Conservation (phyloP, 768 basidiomycete species). For the Serendipita sp. region DNA sequence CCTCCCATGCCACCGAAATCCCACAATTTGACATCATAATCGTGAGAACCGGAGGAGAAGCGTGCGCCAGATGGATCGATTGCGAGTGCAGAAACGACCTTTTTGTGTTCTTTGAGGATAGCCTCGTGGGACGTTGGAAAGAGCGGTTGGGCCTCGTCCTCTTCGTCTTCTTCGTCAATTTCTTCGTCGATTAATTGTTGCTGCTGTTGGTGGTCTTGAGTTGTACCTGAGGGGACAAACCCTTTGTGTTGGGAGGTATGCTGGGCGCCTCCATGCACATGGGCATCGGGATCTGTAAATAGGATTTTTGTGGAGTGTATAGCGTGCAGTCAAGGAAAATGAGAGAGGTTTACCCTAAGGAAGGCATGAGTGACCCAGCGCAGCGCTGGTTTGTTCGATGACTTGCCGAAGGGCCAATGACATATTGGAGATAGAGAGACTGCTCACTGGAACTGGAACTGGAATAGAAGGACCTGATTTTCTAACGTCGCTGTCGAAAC, state of each 20-base stretch:
- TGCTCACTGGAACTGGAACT: too few relatives aligned
- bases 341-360: not conserved
- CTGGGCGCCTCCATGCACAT: too few relatives aligned
- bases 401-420: too few relatives aligned
- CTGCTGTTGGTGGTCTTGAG: too few relatives aligned
- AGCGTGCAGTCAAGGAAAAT: too few relatives aligned
- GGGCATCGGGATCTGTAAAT: too few relatives aligned
- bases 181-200: slow-evolving; percentile 8
- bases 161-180: slow-evolving; percentile 7
- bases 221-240: too few relatives aligned
- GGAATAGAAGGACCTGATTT: too few relatives aligned
- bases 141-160: slow-evolving; percentile 31
- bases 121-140: slow-evolving; percentile 89
- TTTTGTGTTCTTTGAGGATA: slow-evolving; percentile 82
- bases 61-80: slow-evolving; percentile 91
- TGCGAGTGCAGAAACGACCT: slow-evolving; percentile 83
- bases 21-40: slow-evolving; percentile 97
- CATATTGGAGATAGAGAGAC: too few relatives aligned
- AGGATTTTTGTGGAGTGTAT: too few relatives aligned
- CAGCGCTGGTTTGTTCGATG: slow-evolving; percentile 5
- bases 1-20: slow-evolving; percentile 97
- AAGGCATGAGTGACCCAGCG: slow-evolving; percentile 13
- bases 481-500: too few relatives aligned
- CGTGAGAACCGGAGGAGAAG: slow-evolving; percentile 79
- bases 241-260: too few relatives aligned